These are phyloP conservation scores for Diaporthe batatas DNA, from an alignment of 2,329 filamentous ascomycete genomes.

Conservation along the genomic window DNA sequence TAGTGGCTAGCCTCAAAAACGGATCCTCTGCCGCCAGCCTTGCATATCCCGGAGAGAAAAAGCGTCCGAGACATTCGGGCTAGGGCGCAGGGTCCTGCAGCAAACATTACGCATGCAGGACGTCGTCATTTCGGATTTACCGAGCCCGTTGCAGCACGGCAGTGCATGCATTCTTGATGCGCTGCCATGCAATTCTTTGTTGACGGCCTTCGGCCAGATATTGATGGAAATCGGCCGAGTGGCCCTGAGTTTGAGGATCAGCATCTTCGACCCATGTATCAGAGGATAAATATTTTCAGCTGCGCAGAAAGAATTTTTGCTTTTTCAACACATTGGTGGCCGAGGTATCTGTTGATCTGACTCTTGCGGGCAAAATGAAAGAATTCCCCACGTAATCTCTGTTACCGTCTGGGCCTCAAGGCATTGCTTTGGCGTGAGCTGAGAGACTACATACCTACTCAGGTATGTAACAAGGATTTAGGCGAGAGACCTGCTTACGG, in stretches of 20 bases:
- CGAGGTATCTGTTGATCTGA: background rate
- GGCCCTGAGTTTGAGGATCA: too few relatives aligned
- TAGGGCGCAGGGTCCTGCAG: background rate
- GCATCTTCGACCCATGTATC: background rate
- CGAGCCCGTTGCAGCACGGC: background rate
- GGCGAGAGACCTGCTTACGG: slow-evolving; percentile 8
- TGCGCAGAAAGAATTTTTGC: background rate
- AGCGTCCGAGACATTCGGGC: slow-evolving; percentile 5
- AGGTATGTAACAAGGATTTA: background rate
- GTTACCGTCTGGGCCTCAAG: background rate
- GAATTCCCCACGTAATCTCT: too few relatives aligned
- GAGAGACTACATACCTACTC: background rate
- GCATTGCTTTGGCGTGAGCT: background rate
- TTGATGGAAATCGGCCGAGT: background rate
- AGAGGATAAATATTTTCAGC: background rate
- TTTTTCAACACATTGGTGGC: background rate
- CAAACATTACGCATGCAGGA: background rate
- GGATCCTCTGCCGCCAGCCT: background rate
- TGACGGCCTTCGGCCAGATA: background rate
- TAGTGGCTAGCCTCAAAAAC: background rate
- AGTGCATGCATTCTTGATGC: slow-evolving; percentile 2
- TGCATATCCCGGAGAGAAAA: background rate
- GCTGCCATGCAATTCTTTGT: background rate
- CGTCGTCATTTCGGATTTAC: background rate
- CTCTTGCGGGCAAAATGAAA: background rate